Conservation (phyloP, 176 grass and related monocot species). For the Aegilops longissima region DNA sequence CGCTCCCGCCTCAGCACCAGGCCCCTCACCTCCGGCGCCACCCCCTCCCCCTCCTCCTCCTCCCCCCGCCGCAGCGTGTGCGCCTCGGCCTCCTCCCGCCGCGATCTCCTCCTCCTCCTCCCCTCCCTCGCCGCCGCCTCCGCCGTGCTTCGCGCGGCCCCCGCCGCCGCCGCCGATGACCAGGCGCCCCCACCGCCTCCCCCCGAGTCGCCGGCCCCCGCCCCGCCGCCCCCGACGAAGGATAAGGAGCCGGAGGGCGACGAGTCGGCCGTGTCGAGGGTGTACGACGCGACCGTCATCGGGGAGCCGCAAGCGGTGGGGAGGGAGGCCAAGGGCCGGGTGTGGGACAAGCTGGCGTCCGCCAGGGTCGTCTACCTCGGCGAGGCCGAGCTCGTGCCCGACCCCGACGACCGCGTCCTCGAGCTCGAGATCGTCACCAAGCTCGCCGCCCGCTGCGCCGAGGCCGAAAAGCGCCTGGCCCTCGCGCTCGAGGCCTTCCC, state of each 20-base stretch:
- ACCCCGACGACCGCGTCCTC: slow-evolving; percentile 74
- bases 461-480: too few relatives aligned
- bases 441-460: slow-evolving; percentile 4
- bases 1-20: slow-evolving; percentile 28
- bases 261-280: slow-evolving; percentile 63
- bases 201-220: not conserved
- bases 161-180: slow-evolving; percentile 9
- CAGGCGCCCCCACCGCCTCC: slow-evolving; percentile 8
- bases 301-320: slow-evolving; percentile 89
- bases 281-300: slow-evolving; percentile 94
- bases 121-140: slow-evolving; percentile 61
- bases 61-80: slow-evolving; percentile 26
- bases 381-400: slow-evolving; percentile 78
- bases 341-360: slow-evolving; percentile 88
- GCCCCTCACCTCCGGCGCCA: not conserved
- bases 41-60: not conserved
- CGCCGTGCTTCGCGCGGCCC: slow-evolving; percentile 30
- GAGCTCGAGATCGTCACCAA: slow-evolving; percentile 82
- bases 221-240: not conserved
- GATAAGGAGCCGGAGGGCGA: slow-evolving; percentile 25
- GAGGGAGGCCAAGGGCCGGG: slow-evolving; percentile 54
- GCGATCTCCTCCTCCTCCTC: slow-evolving; percentile 57
- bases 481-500: slow-evolving; percentile 21
- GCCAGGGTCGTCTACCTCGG: slow-evolving; percentile 89
- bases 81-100: slow-evolving; percentile 42